phyloP scores from a whole-genome alignment of 176 grass and related monocot species.

The Thalia dealbata region DNA sequence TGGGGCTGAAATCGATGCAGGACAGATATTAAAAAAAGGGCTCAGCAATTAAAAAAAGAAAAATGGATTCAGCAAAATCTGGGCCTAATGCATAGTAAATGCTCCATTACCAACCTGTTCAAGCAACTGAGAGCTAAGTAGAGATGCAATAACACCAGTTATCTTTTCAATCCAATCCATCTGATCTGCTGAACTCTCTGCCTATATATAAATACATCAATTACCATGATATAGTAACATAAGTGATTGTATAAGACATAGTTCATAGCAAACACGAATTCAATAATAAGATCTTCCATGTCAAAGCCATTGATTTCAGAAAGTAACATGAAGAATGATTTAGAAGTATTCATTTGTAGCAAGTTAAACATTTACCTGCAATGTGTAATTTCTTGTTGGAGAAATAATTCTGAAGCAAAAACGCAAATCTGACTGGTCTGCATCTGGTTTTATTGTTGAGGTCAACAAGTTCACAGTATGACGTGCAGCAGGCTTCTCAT shows the following conservation, averaged over 20 bases:
- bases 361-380: conserved; percentile 49
- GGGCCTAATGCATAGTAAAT: neutral
- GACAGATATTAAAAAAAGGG: neutral
- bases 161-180: conserved; percentile 99
- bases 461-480: conserved; percentile 97
- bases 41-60: too few relatives aligned
- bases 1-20: conserved; percentile 52
- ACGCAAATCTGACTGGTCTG: conserved; percentile 91
- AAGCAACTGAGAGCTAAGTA: conserved; percentile 95
- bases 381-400: conserved; percentile 91
- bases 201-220: conserved; percentile 29
- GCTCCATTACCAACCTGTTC: conserved; percentile 56
- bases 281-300: neutral
- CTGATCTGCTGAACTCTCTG: conserved; percentile 97
- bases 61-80: too few relatives aligned
- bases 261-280: neutral
- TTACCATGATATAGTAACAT: neutral
- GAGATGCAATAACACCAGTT: conserved; percentile 93
- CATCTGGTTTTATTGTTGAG: conserved; percentile 90
- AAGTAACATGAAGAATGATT: neutral
- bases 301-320: neutral
- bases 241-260: neutral
- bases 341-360: neutral
- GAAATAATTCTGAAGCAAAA: conserved; percentile 99
- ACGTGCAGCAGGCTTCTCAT: conserved; percentile 89